Conservation (phyloP, 2,329 filamentous ascomycete genomes). For the Thielaviopsis ethacetica region DNA sequence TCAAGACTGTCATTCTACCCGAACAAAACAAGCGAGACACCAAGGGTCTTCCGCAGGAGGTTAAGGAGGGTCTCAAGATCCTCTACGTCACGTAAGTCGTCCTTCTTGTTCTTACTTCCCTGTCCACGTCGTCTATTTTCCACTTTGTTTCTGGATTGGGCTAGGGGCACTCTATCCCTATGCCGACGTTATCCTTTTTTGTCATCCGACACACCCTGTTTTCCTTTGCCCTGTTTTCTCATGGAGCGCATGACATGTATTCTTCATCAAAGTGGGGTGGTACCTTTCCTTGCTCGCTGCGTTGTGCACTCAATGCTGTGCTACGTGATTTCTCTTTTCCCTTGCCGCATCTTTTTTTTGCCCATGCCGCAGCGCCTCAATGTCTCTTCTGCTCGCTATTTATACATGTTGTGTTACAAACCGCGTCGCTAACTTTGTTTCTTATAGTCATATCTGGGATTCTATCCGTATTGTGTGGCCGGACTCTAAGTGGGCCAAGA, state of each 20-base stretch:
- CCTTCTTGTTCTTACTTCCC: conserved; percentile 26
- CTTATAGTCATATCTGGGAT: conserved; percentile 73
- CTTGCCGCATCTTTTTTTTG: too few relatives aligned
- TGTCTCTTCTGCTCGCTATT: conserved; percentile 8
- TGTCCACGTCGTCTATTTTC: conserved; percentile 11
- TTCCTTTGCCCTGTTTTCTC: too few relatives aligned
- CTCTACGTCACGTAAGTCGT: conserved; percentile 64
- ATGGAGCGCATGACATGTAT: too few relatives aligned
- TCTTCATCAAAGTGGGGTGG: too few relatives aligned
- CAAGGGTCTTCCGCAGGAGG: conserved; percentile 78
- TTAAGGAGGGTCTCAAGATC: conserved; percentile 73
- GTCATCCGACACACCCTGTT: too few relatives aligned
- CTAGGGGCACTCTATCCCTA: too few relatives aligned
- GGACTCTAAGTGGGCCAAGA: conserved; percentile 66
- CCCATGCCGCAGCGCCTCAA: too few relatives aligned
- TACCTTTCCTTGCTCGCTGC: too few relatives aligned
- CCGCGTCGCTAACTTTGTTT: conserved; percentile 1
- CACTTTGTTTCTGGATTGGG: conserved; percentile 7
- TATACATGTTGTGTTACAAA: conserved; percentile 13
- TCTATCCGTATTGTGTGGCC: conserved; percentile 86
- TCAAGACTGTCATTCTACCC: conserved; percentile 84
- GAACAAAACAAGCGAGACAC: conserved; percentile 83
- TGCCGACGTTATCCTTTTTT: too few relatives aligned
- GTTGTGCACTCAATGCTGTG: too few relatives aligned
- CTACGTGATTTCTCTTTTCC: too few relatives aligned